A percentile compares a stretch with the other conserved stretches of the same genome.
Evolutionary conservation across 441 rosid species (phyloP).

Genomic region (Gossypium gossypioides): DNA sequence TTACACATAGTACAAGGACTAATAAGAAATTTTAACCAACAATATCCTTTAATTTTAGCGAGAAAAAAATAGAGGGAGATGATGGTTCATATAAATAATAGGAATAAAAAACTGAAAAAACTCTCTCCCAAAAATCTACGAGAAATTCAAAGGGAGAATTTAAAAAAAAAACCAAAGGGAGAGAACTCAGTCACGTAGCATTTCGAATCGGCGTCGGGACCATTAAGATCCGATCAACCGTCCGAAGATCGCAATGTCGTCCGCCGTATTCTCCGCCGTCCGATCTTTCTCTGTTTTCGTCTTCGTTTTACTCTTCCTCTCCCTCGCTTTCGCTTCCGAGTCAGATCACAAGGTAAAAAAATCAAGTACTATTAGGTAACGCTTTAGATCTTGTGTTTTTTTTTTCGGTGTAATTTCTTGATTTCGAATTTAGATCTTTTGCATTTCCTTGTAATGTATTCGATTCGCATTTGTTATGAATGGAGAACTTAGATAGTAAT

Average conservation of each 20-base stretch:
- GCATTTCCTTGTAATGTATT: neutral
- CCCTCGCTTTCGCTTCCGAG: conserved; percentile 59
- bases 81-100: no score
- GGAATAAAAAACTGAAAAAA: neutral
- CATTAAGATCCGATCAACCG: conserved; percentile 3
- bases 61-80: no score
- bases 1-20: no score
- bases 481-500: neutral
- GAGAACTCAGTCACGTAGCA: conserved; percentile 6
- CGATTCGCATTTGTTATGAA: neutral
- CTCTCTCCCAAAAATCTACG: conserved; percentile 1
- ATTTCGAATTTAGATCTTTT: conserved; percentile 21
- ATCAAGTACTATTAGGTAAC: neutral
- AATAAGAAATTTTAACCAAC: no score
- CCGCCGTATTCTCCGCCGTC: conserved; percentile 26
- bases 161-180: neutral
- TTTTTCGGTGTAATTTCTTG: neutral
- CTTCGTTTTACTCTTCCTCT: conserved; percentile 26
- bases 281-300: conserved; percentile 22
- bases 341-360: conserved; percentile 83
- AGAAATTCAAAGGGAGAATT: neutral
- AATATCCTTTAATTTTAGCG: neutral
- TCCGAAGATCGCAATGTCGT: conserved; percentile 37
- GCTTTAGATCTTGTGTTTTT: conserved; percentile 24
- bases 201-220: neutral